Evolutionary conservation across 176 grass and related monocot genomes (phyloP), one percentile per base, ranked within the genome.

Genomic region (Neostapfia colusana): DNA sequence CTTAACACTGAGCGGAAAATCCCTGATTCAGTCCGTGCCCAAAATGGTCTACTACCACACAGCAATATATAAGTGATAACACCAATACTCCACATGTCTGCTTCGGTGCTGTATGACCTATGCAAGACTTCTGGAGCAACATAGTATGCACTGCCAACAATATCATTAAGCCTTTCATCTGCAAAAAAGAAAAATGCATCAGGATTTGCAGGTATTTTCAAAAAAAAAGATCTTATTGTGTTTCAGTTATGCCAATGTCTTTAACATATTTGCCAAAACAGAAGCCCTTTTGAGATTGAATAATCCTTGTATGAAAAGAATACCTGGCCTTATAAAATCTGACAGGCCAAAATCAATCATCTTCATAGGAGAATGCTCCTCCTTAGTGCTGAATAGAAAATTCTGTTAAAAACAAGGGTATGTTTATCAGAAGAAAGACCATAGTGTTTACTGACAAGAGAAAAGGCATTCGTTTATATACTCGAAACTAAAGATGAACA

Each of bases 141-240:
- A 85, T 99, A 99, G 69, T 95, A 99, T 37, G 96, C 96, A 75
- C 96, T 99, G 36, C 96, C 96, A 83, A 99, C 96, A 85, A 99
- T 99, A 53, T 99, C 96, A 85, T 95, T 99, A 70, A 99, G 67
- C 63, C 96, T 95, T 90, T 95, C 96, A 88, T 99, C 96, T 99
- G 87, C 70, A 77, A 79, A n/a, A 87, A 24, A 62, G 39, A 20
- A 73, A 78, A 67, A 70, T 21, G 13, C 24, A 46, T 88, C 54
- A 84, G 45, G 28, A 40, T 76, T 56, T 8, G 18, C 75, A 70
- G 21, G 75, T 15, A 27, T 46, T 14, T 21, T 54, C 6, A 7
- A 11, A 6, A 7, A 28, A 62, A 50, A 79, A 63, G 42, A 20
- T 27, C 35, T 18, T 74, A 11, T 63, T 18, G 7, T 69, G 65